Base-by-base conservation (phyloP, 192 early-diverging fungal species). In the Thamnidium elegans region DNA sequence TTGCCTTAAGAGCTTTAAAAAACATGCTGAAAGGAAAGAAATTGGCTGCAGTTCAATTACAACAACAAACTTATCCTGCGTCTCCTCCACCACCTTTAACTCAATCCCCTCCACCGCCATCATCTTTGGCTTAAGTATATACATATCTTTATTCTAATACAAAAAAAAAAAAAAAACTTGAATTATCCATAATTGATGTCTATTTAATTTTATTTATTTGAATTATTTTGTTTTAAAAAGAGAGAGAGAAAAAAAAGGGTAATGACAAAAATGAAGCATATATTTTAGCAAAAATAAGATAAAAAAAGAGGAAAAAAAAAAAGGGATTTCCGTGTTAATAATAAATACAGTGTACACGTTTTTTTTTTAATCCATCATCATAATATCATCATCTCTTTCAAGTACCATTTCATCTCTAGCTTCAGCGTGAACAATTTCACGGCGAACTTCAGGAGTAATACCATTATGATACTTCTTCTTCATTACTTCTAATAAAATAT, bases 361-460 rank as follows among this genome's bases (percentile, higher is more conserved):
- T 39, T 39, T 36, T 7, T 17, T 46, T 77, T 69, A 77, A 43
- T 77, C 75, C 59, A 73, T 63, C 63, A 74, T 66, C 76, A 77
- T 74, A 61, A 79, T 75, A 61, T 79, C 79, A 61, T 81, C 78
- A 32, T 88, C 86, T 23, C 74, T 80, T 1, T 79, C 80, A 50
- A 82, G 81, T 54, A 89, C 63, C 67, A 90, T 76, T 71, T 90
- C 87, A 42, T 85, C 89, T 66, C 90, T 83, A 30, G 87, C 82
- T 21, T 86, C 81, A 23, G 86, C 81, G 73, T 87, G 81, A 51
- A 81, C 74, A 23, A 99, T 70, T 76, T 99, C 97, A 59, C 95
- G 85, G 42, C 95, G 87, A 73, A 99, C 90, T 80, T 99, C 97
- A 36, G 95, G 90, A 1, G 93, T 85, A 55, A 99, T 97, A 58